Evolutionary conservation across 345 rosid genomes (phyloP), one percentile per base, ranked within the genome.

Genomic region (Litchi chinensis): DNA sequence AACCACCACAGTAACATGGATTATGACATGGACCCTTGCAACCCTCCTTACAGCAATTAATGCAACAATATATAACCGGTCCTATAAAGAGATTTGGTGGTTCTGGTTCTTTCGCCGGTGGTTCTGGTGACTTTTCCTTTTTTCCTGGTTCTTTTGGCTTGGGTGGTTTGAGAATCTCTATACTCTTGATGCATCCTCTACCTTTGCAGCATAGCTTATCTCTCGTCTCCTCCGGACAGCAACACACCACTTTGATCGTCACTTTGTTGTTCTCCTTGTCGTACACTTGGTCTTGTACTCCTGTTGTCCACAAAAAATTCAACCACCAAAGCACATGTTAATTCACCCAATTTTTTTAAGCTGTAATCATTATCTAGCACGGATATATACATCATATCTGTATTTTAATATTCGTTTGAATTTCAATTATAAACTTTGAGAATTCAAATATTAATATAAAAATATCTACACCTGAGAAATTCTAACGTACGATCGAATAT

Each of bases 221-320:
- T 82, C 82, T 86, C 13, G 91, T 83, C 82, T 79, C 89, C 65
- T 95, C 98, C 5, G 98, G 98, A 68, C 84, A 84, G 80, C 98
- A 92, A 72, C 97, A 92, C 16, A 87, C 90, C 40, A 95, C 97
- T 7, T 84, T 95, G 83, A 95, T 86, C 60, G 71, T 79, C 79
- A 92, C 98, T 8, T 73, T 85, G 82, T 92, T 89, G 4, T 83
- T 52, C 86, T 95, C 92, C 77, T 90, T 93, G 74, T 95, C 90
- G 60, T 83, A 93, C 5, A 81, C 5, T 83, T 89, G 92, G 83
- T 83, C 88, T 81, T 90, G 84, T 65, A 92, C 85, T 89, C 90
- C 96, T 95, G 79, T 86, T 82, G 91, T 83, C 75, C 90, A 56
- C 56, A 32, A 89, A 89, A 68, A 21, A 84, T 69, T 65, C 24